phyloP scores from a whole-genome alignment of 2,329 filamentous ascomycete species.

The Dothistroma septosporum region DNA sequence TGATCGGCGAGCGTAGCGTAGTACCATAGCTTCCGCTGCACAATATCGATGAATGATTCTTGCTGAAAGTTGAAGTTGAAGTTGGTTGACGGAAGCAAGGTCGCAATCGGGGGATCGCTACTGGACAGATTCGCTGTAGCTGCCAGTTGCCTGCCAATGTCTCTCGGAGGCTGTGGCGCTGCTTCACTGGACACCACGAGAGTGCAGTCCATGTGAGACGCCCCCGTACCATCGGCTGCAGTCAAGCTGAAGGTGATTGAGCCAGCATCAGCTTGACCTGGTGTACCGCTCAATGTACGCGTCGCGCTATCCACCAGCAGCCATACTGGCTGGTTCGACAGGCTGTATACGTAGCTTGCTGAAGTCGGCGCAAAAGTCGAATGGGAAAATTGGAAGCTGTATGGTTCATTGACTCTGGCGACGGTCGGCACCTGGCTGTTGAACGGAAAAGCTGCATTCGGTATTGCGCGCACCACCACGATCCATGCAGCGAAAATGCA shows the following conservation, averaged over 20 bases:
- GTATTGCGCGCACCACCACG: slow-evolving; percentile 25
- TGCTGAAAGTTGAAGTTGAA: slow-evolving; percentile 43
- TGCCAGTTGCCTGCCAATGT: slow-evolving; percentile 56
- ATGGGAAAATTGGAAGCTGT: slow-evolving; percentile 66
- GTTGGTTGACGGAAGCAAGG: slow-evolving; percentile 33
- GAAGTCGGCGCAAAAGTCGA: slow-evolving; percentile 66
- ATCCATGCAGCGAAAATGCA: slow-evolving; percentile 18
- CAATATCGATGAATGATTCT: slow-evolving; percentile 57
- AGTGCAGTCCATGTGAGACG: slow-evolving; percentile 61
- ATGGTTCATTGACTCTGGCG: slow-evolving; percentile 63
- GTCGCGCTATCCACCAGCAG: slow-evolving; percentile 63
- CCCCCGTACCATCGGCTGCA: slow-evolving; percentile 64
- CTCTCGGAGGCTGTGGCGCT: slow-evolving; percentile 53
- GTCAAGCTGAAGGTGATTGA: slow-evolving; percentile 61
- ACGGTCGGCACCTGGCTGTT: slow-evolving; percentile 81
- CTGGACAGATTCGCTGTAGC: slow-evolving; percentile 50
- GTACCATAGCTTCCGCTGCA: slow-evolving; percentile 56
- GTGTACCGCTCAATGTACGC: slow-evolving; percentile 68
- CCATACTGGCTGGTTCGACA: slow-evolving; percentile 67
- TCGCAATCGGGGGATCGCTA: slow-evolving; percentile 57
- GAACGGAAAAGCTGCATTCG: slow-evolving; percentile 61
- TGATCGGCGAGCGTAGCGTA: slow-evolving; percentile 73
- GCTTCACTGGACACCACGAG: slow-evolving; percentile 62
- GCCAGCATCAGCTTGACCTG: slow-evolving; percentile 55
- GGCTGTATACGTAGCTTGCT: slow-evolving; percentile 59